Percentiles rank a stretch among this genome's conserved stretches.
Evolutionary conservation across 306 rosid genomes (phyloP).

Genomic region (Begonia fuchsioides): DNA sequence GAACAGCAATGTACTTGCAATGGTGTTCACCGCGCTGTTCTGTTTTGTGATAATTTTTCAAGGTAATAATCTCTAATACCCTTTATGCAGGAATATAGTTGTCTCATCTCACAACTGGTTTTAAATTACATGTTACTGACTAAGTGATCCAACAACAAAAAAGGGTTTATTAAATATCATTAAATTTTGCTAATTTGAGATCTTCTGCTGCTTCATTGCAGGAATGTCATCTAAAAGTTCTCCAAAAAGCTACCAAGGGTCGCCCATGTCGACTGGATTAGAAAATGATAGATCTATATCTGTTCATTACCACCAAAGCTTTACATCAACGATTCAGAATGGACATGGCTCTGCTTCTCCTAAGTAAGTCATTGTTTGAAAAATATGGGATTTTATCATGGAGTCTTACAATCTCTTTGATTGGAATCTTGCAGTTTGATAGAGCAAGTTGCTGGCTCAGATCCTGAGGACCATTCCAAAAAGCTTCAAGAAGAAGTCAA

Average conservation of each 20-base stretch:
- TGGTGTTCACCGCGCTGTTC: constrained; percentile 46
- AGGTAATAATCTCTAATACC: constrained; percentile 18
- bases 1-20: constrained; percentile 31
- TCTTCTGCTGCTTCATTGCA: constrained; percentile 16
- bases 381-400: too few species aligned
- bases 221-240: constrained; percentile 52
- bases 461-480: constrained; percentile 19
- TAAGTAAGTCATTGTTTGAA: constrained; percentile 27
- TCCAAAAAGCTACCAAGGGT: constrained; percentile 31
- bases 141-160: not conserved
- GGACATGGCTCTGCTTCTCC: constrained; percentile 42
- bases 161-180: not conserved
- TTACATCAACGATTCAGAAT: constrained; percentile 25
- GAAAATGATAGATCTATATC: constrained; percentile 28
- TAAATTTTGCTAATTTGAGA: not conserved
- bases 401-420: not conserved
- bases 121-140: too few species aligned
- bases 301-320: constrained; percentile 37
- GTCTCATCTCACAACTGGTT: too few species aligned
- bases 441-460: constrained; percentile 42
- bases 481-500: constrained; percentile 14
- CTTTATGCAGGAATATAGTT: too few species aligned
- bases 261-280: constrained; percentile 34
- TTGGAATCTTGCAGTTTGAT: constrained; percentile 37
- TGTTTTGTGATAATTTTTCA: constrained; percentile 37